Evolutionary conservation across 352 stramenopile species (phyloP).

Genomic region (Blastocystis sp.): DNA sequence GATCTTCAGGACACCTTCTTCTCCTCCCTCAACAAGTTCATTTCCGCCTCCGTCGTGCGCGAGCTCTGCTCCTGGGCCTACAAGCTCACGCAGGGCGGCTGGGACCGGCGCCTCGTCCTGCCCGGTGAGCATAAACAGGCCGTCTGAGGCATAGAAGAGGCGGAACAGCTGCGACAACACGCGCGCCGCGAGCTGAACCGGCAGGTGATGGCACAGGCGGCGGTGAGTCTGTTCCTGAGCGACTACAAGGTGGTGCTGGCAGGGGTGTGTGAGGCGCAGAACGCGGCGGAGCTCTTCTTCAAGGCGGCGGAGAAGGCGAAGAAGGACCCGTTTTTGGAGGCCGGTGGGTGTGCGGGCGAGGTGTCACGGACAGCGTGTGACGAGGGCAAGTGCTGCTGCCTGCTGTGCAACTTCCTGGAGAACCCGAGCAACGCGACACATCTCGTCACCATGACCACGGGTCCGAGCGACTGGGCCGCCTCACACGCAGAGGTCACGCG

Average conservation of each 20-base stretch:
- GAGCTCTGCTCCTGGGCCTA: background rate
- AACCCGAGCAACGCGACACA: background rate
- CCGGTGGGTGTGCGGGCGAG: background rate
- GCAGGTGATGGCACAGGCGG: background rate
- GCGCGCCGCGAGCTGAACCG: background rate
- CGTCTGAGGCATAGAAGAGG: background rate
- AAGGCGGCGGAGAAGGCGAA: background rate
- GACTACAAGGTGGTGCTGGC: conserved; percentile 2
- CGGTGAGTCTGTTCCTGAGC: background rate
- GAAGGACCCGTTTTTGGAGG: conserved; percentile 18
- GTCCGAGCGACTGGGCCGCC: background rate
- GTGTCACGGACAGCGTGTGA: conserved; percentile 1
- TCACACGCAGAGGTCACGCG: conserved; percentile 23
- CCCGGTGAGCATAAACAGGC: background rate
- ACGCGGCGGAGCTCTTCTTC: conserved; percentile 11
- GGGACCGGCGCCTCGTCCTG: background rate
- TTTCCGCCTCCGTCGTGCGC: background rate
- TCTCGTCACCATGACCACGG: conserved; percentile 16
- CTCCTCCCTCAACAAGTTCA: conserved; percentile 37
- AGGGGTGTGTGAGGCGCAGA: background rate
- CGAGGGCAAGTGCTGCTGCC: conserved; percentile 50
- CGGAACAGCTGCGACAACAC: background rate
- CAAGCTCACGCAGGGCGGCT: background rate
- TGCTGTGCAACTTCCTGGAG: conserved; percentile 38
- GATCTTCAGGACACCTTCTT: conserved; percentile 36